phyloP scores from a whole-genome alignment of 768 basidiomycete species.

The Boletus barrowsii region DNA sequence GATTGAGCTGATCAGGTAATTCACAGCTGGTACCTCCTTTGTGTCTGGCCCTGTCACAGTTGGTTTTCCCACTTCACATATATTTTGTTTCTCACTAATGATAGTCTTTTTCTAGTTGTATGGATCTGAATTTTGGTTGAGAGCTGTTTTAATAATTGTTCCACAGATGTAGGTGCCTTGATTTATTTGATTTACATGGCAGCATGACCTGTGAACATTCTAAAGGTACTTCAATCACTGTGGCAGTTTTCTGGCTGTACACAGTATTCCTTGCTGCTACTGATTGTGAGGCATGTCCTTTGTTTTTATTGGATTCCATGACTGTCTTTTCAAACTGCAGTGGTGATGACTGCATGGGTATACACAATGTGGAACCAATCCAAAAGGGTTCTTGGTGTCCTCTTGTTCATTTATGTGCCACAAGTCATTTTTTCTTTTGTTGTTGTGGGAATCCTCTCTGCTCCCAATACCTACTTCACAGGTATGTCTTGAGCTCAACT shows the following conservation, averaged over 20 bases:
- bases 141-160: background rate
- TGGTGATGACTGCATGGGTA: background rate
- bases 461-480: background rate
- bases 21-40: slow-evolving; percentile 1
- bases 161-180: background rate
- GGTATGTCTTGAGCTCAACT: background rate
- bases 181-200: too few relatives aligned
- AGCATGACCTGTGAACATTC: too few relatives aligned
- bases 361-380: background rate
- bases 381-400: background rate
- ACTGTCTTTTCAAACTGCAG: background rate
- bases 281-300: background rate
- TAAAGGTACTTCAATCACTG: too few relatives aligned
- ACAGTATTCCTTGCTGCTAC: background rate
- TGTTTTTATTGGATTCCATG: background rate
- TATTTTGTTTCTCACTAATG: background rate
- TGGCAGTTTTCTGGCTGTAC: background rate
- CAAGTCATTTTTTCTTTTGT: background rate
- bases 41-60: background rate
- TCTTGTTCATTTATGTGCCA: background rate
- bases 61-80: background rate
- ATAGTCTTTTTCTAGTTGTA: background rate
- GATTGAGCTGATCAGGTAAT: background rate
- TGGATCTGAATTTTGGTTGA: background rate
- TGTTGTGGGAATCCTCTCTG: background rate